phyloP scores from a whole-genome alignment of 139 green algal species.

The Raphidocelis subcapitata region DNA sequence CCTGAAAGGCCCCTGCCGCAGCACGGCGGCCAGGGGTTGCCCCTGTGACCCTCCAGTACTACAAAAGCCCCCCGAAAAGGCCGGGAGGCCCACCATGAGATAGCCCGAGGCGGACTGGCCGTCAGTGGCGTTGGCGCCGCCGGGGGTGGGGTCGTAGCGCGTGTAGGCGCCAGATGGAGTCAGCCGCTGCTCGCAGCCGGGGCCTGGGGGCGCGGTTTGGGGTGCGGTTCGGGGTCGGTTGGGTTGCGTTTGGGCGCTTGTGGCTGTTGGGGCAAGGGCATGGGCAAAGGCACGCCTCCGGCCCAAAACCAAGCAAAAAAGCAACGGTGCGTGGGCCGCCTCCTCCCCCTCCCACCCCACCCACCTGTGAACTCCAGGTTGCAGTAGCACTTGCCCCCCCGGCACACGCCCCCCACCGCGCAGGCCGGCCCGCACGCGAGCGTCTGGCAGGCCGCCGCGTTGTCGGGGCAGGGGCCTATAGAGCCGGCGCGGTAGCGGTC shows the following conservation, averaged over 20 bases:
- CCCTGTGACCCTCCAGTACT: too few relatives aligned
- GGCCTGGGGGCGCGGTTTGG: neutral
- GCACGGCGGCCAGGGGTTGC: too few relatives aligned
- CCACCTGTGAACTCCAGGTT: slow-evolving; percentile 28
- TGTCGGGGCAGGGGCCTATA: slow-evolving; percentile 42
- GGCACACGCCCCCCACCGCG: slow-evolving; percentile 30
- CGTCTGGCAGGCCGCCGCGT: slow-evolving; percentile 18
- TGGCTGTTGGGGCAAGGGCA: too few relatives aligned
- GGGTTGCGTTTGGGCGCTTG: too few relatives aligned
- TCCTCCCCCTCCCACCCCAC: too few relatives aligned
- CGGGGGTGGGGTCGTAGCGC: slow-evolving; percentile 13
- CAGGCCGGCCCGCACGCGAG: slow-evolving; percentile 26
- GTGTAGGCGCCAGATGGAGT: slow-evolving; percentile 19
- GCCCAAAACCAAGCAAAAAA: too few relatives aligned
- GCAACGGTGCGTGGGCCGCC: too few relatives aligned
- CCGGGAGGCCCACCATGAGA: slow-evolving; percentile 8
- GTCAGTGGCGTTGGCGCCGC: neutral
- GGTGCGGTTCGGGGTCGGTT: too few relatives aligned
- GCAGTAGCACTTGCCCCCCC: slow-evolving; percentile 37
- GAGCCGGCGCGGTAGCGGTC: slow-evolving; percentile 25
- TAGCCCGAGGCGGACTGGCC: slow-evolving; percentile 3
- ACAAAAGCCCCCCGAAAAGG: too few relatives aligned
- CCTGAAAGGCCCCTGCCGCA: too few relatives aligned
- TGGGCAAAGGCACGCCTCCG: too few relatives aligned
- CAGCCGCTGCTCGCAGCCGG: slow-evolving; percentile 13